A percentile compares a stretch with the other conserved stretches of the same genome.
phyloP scores from a whole-genome alignment of 257 asterid genomes.

The Fraxinus pennsylvanica region DNA sequence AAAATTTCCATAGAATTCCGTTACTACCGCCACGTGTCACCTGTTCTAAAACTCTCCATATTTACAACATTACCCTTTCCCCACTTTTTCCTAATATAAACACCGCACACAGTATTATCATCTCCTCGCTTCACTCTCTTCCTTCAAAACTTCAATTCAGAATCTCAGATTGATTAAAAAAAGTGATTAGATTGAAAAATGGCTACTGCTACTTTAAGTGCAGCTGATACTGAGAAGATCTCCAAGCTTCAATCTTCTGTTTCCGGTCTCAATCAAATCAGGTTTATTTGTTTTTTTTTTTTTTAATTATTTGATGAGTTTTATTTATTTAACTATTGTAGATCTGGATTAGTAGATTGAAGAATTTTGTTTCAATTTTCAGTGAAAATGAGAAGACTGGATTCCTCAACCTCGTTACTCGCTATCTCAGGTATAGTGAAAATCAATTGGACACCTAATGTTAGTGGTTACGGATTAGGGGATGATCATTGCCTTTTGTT shows the following conservation, averaged over 20 bases:
- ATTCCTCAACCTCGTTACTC: background rate
- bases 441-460: background rate
- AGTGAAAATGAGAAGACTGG: background rate
- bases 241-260: background rate
- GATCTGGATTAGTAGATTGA: too few relatives aligned
- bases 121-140: background rate
- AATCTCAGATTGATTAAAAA: background rate
- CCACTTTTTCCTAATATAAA: background rate
- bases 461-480: background rate
- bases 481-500: too few relatives aligned
- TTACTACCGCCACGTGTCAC: background rate
- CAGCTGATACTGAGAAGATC: background rate
- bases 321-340: too few relatives aligned
- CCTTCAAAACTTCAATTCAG: background rate
- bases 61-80: background rate
- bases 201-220: conserved; percentile 2
- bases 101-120: background rate
- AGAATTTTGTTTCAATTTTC: too few relatives aligned
- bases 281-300: background rate
- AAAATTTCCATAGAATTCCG: background rate
- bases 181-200: background rate
- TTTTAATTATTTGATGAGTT: too few relatives aligned
- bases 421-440: background rate
- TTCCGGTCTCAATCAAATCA: conserved; percentile 1
- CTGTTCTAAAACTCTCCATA: background rate